These are phyloP conservation scores for Pleurotus ostreatus DNA, from an alignment of 768 basidiomycete species.

Conservation along the genomic window DNA sequence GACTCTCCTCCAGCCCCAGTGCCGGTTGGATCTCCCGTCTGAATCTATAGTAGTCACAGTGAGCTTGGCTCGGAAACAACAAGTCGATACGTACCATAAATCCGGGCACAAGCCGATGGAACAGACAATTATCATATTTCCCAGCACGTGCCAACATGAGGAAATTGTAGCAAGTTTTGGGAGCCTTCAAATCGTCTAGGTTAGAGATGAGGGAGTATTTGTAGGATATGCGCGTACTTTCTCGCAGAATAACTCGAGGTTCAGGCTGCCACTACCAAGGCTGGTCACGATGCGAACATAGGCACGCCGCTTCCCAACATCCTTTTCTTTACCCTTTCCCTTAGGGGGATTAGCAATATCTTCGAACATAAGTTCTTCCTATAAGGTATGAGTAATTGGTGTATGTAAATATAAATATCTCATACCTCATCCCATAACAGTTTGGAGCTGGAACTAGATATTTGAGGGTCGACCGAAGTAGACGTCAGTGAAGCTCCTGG, in stretches of 20 bases:
- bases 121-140: conserved; percentile 86
- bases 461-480: conserved; percentile 79
- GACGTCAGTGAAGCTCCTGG: conserved; percentile 93
- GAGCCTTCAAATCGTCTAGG: conserved; percentile 54
- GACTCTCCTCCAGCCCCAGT: conserved; percentile 92
- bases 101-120: conserved; percentile 90
- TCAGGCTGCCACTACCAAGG: conserved; percentile 80
- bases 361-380: conserved; percentile 99
- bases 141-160: conserved; percentile 87
- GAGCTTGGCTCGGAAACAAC: background rate
- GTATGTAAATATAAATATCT: conserved; percentile 4
- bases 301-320: conserved; percentile 84
- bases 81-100: conserved; percentile 69
- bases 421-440: conserved; percentile 91
- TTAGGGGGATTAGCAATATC: conserved; percentile 77
- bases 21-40: conserved; percentile 96
- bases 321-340: conserved; percentile 91
- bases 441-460: conserved; percentile 50
- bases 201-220: background rate
- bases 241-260: conserved; percentile 84
- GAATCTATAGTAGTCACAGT: conserved; percentile 53
- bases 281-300: conserved; percentile 96
- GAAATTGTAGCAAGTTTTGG: conserved; percentile 99
- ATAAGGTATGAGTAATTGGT: background rate
- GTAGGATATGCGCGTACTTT: conserved; percentile 45